These are phyloP conservation scores for Globisporangium barbulae DNA, from an alignment of 352 stramenopile genomes.

Conservation along the genomic window DNA sequence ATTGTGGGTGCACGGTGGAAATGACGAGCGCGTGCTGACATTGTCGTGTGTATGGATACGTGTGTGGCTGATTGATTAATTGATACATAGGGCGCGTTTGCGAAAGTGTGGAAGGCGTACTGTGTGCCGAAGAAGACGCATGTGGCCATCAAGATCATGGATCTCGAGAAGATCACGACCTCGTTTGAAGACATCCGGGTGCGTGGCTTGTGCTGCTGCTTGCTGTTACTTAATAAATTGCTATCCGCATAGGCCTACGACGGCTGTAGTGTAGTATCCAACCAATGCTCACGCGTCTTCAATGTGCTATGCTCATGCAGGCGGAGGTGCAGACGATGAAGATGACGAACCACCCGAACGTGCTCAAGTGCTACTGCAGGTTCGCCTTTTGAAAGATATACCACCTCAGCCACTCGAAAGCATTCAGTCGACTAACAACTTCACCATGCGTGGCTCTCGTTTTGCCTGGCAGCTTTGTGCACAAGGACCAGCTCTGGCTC, in stretches of 20 bases:
- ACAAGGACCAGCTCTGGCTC: constrained; percentile 97
- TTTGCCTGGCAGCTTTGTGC: constrained; percentile 87
- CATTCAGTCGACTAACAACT: not conserved
- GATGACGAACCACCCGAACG: constrained; percentile 97
- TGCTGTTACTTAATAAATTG: too few species aligned
- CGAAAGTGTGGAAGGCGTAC: constrained; percentile 96
- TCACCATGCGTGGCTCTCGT: not conserved
- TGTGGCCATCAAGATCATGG: constrained; percentile 99
- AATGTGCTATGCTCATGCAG: constrained; percentile 20
- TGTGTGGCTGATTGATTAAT: not conserved
- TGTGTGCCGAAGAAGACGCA: constrained; percentile 85
- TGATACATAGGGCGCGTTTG: constrained; percentile 91
- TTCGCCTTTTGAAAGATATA: constrained; percentile 7
- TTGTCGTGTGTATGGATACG: not conserved
- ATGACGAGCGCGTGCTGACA: not conserved
- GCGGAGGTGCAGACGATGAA: constrained; percentile 98
- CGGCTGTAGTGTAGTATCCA: not conserved
- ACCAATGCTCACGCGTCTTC: not conserved
- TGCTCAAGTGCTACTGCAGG: constrained; percentile 96
- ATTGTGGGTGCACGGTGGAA: not conserved
- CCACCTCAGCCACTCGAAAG: not conserved
- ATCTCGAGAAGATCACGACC: constrained; percentile 98
- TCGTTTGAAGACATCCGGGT: constrained; percentile 91
- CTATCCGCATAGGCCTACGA: not conserved
- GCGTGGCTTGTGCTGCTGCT: constrained; percentile 20